Conservation (phyloP, 2,329 filamentous ascomycete species). For the Fonsecaea pedrosoi region DNA sequence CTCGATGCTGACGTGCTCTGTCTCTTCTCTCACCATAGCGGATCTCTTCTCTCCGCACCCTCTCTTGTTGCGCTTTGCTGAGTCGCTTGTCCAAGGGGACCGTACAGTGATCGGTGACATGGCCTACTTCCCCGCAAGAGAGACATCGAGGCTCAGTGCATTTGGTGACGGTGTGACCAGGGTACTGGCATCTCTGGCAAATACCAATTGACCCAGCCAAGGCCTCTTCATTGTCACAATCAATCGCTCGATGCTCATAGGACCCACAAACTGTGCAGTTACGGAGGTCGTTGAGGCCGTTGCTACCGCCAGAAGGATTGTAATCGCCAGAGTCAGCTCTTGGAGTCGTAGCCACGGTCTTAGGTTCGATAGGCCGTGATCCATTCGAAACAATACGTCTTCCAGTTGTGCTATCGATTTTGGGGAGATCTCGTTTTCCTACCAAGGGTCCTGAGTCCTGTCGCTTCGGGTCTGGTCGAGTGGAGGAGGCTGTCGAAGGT, state of each 20-base stretch:
- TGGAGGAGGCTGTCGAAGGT: conserved; percentile 42
- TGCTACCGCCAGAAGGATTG: conserved; percentile 52
- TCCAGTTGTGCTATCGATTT: neutral
- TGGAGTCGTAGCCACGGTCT: neutral
- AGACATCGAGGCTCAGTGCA: conserved; percentile 53
- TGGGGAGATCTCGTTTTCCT: conserved; percentile 5
- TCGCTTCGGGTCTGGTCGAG: conserved; percentile 23
- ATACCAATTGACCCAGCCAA: conserved; percentile 47
- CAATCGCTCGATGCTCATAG: conserved; percentile 51
- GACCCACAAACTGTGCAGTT: conserved; percentile 57
- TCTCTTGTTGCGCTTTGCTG: conserved; percentile 47
- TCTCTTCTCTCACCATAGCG: conserved; percentile 46
- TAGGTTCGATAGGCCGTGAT: neutral
- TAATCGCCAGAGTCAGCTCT: conserved; percentile 32
- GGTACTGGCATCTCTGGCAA: conserved; percentile 52
- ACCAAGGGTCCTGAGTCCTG: conserved; percentile 17
- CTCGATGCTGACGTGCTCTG: conserved; percentile 48
- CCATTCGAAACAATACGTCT: neutral
- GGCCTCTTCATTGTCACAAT: conserved; percentile 55
- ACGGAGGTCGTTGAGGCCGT: conserved; percentile 51
- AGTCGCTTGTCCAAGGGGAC: conserved; percentile 43
- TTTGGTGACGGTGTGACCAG: conserved; percentile 47
- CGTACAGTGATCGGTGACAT: conserved; percentile 47
- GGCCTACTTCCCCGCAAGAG: conserved; percentile 54
- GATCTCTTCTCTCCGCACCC: conserved; percentile 48